Conservation (phyloP, 2,329 filamentous ascomycete genomes). For the Bipolaris sorokiniana region DNA sequence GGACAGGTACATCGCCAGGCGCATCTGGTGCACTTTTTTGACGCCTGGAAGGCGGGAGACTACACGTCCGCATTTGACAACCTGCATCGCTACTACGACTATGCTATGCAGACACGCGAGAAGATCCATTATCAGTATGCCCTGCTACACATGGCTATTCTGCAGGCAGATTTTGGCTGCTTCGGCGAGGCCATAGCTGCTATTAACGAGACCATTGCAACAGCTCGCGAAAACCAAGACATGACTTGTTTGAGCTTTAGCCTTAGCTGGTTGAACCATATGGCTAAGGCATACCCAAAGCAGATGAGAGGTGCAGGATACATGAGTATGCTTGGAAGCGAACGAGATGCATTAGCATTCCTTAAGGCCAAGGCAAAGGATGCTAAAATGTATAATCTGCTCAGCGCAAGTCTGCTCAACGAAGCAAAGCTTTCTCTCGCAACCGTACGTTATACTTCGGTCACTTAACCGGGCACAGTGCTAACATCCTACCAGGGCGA, state of each 20-base stretch:
- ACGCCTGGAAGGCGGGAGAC: slow-evolving; percentile 90
- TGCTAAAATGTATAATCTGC: slow-evolving; percentile 80
- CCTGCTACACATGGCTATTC: slow-evolving; percentile 86
- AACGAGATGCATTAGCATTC: slow-evolving; percentile 81
- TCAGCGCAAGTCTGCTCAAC: slow-evolving; percentile 81
- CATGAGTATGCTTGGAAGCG: slow-evolving; percentile 75
- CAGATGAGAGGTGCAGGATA: slow-evolving; percentile 74
- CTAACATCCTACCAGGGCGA: slow-evolving; percentile 56
- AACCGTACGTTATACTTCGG: slow-evolving; percentile 62
- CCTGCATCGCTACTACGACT: slow-evolving; percentile 95
- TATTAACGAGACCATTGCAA: slow-evolving; percentile 93
- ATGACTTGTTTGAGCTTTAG: slow-evolving; percentile 93
- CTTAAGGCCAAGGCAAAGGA: slow-evolving; percentile 87
- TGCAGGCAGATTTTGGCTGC: slow-evolving; percentile 95
- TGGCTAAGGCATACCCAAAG: slow-evolving; percentile 81
- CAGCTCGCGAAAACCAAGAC: slow-evolving; percentile 92
- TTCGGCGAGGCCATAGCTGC: slow-evolving; percentile 87
- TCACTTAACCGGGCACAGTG: background rate
- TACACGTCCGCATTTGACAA: slow-evolving; percentile 89
- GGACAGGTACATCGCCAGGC: slow-evolving; percentile 73
- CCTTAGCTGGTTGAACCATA: slow-evolving; percentile 94
- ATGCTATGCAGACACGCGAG: slow-evolving; percentile 85
- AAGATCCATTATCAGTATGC: slow-evolving; percentile 93
- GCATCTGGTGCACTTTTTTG: slow-evolving; percentile 85
- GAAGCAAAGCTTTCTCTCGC: slow-evolving; percentile 82